Percentiles rank a stretch among this genome's conserved stretches.
Conservation (phyloP, 768 basidiomycete genomes). For the Galerina marginata region DNA sequence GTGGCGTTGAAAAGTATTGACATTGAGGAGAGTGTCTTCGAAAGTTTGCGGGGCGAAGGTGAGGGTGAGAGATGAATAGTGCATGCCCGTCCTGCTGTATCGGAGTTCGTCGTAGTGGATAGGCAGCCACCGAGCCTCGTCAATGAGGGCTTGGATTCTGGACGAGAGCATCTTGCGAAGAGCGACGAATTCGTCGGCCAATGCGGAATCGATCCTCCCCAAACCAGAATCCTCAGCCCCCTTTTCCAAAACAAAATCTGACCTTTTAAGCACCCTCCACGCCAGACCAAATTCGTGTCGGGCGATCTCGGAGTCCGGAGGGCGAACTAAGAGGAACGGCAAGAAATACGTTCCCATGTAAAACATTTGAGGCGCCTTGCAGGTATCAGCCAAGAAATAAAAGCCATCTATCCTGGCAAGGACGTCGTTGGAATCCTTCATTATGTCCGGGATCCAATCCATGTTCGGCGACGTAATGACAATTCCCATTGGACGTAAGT, state of each 20-base stretch:
- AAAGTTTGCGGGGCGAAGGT: too few relatives aligned
- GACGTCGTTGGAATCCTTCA: not conserved
- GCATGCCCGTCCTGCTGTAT: too few relatives aligned
- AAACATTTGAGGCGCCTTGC: constrained; percentile 7
- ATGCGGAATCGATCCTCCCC: too few relatives aligned
- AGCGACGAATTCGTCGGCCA: too few relatives aligned
- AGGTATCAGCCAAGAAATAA: constrained; percentile 1
- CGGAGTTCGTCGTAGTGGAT: too few relatives aligned
- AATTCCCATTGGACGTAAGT: not conserved
- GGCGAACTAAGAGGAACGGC: constrained; percentile 1
- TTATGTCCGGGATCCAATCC: constrained; percentile 2
- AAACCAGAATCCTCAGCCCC: too few relatives aligned
- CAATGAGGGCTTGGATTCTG: too few relatives aligned
- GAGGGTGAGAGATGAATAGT: too few relatives aligned
- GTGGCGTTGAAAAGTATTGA: constrained; percentile 1
- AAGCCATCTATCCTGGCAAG: not conserved
- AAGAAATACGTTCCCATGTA: constrained; percentile 9
- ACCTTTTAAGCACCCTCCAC: not conserved
- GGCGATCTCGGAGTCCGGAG: not conserved
- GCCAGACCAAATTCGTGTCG: not conserved
- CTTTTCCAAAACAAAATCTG: too few relatives aligned
- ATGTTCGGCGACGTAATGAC: constrained; percentile 14
- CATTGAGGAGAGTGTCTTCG: not conserved
- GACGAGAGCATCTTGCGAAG: too few relatives aligned
- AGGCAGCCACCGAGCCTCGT: too few relatives aligned